phyloP scores from a whole-genome alignment of 345 rosid species.

The Eucalyptus shirleyi region DNA sequence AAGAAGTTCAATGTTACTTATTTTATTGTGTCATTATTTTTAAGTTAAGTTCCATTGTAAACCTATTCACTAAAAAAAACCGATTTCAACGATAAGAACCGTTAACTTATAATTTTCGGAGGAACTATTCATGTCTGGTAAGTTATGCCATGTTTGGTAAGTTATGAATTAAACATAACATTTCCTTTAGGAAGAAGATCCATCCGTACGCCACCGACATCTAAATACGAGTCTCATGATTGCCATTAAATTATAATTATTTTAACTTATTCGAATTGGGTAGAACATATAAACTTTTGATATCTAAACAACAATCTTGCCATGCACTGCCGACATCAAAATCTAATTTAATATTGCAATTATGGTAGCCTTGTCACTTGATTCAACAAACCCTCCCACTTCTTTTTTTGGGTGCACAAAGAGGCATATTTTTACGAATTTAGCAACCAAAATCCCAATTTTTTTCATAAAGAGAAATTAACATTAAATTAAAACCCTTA shows the following conservation, averaged over 20 bases:
- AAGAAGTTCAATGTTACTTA: neutral
- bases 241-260: neutral
- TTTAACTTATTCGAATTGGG: neutral
- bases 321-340: fast-evolving
- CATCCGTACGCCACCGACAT: fast-evolving
- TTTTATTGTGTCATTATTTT: neutral
- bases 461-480: neutral
- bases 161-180: neutral
- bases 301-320: fast-evolving
- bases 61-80: neutral
- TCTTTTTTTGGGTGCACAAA: neutral
- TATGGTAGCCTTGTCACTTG: neutral
- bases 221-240: fast-evolving
- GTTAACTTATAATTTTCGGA: neutral
- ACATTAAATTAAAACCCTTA: neutral
- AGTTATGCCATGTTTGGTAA: neutral
- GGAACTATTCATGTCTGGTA: too few relatives aligned
- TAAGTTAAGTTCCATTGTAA: neutral
- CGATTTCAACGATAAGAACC: neutral
- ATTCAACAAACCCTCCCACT: neutral
- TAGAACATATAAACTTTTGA: fast-evolving
- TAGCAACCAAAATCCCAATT: neutral
- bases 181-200: neutral
- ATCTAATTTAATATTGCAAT: neutral
- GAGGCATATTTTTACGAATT: neutral